These are phyloP conservation scores for Ochetophila trinervis DNA, from an alignment of 306 rosid genomes.

Conservation along the genomic window DNA sequence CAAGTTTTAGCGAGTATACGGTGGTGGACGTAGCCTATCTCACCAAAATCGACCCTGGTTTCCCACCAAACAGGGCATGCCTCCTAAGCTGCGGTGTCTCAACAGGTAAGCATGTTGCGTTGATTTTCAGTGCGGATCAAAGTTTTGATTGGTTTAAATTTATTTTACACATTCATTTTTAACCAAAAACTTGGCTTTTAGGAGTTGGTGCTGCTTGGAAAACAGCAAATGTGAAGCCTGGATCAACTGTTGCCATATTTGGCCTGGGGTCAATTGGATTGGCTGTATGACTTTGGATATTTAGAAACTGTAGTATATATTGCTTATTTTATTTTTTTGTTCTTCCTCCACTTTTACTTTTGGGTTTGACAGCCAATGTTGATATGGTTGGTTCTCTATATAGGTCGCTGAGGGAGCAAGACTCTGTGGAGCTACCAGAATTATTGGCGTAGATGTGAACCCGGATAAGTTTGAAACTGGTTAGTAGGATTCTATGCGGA, in stretches of 20 bases:
- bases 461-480: conserved; percentile 64
- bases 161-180: neutral
- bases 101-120: conserved; percentile 45
- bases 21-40: conserved; percentile 66
- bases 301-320: neutral
- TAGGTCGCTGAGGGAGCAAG: conserved; percentile 91
- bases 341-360: neutral
- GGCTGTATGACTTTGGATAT: conserved; percentile 45
- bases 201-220: conserved; percentile 97
- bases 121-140: neutral
- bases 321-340: neutral
- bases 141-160: neutral
- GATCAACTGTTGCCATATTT: conserved; percentile 76
- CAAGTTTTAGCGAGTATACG: conserved; percentile 82
- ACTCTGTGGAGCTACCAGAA: conserved; percentile 72
- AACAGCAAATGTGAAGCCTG: conserved; percentile 72
- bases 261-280: conserved; percentile 85
- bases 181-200: conserved; percentile 22
- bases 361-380: neutral
- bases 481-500: conserved; percentile 19
- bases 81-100: conserved; percentile 83
- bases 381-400: conserved; percentile 30
- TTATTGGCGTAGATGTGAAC: conserved; percentile 80
- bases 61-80: conserved; percentile 69
- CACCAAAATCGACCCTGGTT: conserved; percentile 44